Evolutionary conservation across 2,329 filamentous ascomycete species (phyloP).

Genomic region (Phaeosphaeria sp.): DNA sequence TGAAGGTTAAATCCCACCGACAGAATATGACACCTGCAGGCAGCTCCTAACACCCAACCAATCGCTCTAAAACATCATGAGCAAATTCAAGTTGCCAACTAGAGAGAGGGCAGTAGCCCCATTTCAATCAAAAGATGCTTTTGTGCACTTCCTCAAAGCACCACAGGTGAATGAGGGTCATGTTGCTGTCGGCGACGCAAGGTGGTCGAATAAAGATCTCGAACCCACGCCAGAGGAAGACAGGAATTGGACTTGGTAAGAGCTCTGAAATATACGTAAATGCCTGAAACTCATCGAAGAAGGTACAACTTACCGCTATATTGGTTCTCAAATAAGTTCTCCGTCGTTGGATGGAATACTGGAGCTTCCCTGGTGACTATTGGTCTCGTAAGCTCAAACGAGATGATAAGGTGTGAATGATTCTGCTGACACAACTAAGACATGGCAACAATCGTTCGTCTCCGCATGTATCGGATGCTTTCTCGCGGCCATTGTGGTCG

Average conservation of each 20-base stretch:
- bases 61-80: conserved; percentile 5
- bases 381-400: conserved; percentile 12
- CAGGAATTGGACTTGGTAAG: conserved; percentile 34
- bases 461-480: conserved; percentile 30
- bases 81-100: conserved; percentile 10
- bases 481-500: conserved; percentile 28
- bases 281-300: neutral
- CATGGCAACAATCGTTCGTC: conserved; percentile 32
- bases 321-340: conserved; percentile 31
- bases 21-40: conserved; percentile 1
- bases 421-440: conserved; percentile 14
- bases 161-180: conserved; percentile 21
- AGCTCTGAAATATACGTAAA: neutral
- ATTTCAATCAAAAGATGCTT: conserved; percentile 27
- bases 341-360: conserved; percentile 27
- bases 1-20: conserved; percentile 7
- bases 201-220: conserved; percentile 35
- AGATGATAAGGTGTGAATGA: neutral
- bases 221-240: conserved; percentile 29
- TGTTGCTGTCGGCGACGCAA: conserved; percentile 19
- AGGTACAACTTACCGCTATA: conserved; percentile 31
- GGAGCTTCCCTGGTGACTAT: conserved; percentile 25
- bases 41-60: neutral
- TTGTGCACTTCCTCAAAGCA: conserved; percentile 21
- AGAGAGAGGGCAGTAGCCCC: conserved; percentile 9